Conservation (phyloP, 495 filamentous ascomycete species). For the Tuber magnatum region DNA sequence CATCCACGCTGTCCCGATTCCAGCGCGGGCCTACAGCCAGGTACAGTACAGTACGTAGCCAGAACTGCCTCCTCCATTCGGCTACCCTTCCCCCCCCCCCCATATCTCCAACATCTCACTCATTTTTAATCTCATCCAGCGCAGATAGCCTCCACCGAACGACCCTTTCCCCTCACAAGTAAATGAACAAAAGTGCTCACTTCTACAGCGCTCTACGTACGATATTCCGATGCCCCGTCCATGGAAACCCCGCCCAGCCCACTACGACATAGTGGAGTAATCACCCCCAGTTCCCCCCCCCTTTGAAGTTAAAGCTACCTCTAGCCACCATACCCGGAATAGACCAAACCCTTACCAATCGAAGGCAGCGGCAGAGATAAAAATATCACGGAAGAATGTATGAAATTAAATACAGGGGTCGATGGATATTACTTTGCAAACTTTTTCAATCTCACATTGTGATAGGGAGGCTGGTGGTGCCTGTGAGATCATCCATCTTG, state of each 20-base stretch:
- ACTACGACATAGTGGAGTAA: background rate
- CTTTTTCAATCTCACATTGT: background rate
- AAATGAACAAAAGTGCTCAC: background rate
- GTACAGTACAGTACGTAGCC: no score
- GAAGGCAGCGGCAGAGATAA: background rate
- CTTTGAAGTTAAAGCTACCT: background rate
- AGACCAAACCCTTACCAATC: background rate
- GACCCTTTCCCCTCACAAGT: no score
- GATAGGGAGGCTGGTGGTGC: background rate
- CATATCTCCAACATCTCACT: background rate
- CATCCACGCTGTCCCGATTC: background rate
- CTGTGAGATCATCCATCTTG: background rate
- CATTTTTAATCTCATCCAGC: background rate
- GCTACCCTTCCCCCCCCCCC: background rate
- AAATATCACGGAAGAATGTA: background rate
- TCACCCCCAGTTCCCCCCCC: background rate
- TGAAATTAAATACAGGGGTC: background rate
- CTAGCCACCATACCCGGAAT: background rate
- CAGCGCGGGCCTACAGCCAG: no score
- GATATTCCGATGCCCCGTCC: background rate
- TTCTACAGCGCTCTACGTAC: background rate
- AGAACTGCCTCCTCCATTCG: background rate
- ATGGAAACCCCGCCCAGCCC: background rate
- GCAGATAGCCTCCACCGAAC: no score
- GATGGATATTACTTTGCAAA: background rate